A percentile compares a stretch with the other conserved stretches of the same genome.
Conservation (phyloP, 2,329 filamentous ascomycete species). For the Gaeumannomyces sp. region DNA sequence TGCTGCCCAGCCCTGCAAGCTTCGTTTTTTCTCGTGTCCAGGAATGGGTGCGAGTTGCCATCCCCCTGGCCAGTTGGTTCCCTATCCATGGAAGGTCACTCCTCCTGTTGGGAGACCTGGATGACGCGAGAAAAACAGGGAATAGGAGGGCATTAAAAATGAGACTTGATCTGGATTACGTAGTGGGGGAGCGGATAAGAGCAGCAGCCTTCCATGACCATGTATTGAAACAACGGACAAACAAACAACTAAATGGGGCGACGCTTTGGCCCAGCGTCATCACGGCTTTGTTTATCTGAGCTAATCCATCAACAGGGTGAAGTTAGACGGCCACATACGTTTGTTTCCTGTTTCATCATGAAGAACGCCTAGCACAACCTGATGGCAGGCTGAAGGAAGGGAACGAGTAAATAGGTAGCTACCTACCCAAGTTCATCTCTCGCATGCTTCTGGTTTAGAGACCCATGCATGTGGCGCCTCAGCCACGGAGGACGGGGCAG, state of each 20-base stretch:
- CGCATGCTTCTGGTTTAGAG: background rate
- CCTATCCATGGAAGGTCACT: background rate
- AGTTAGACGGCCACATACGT: no score
- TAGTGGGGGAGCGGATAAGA: background rate
- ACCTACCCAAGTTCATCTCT: background rate
- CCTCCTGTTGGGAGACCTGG: background rate
- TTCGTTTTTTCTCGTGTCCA: conserved; percentile 3
- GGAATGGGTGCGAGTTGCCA: background rate
- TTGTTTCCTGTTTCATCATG: no score
- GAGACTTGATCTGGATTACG: background rate
- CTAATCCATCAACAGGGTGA: no score
- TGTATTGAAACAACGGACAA: background rate
- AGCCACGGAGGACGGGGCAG: background rate
- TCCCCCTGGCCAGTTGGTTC: background rate
- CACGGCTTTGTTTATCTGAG: no score
- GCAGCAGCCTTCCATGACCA: background rate
- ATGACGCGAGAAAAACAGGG: background rate
- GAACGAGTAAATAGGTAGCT: no score
- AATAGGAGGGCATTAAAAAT: background rate
- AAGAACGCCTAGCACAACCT: no score
- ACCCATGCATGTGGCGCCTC: background rate
- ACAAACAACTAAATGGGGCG: background rate
- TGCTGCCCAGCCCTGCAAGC: background rate
- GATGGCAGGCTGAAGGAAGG: no score
- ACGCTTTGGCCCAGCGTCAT: background rate